phyloP scores from a whole-genome alignment of 116 monocot species.

The Iris pallida region DNA sequence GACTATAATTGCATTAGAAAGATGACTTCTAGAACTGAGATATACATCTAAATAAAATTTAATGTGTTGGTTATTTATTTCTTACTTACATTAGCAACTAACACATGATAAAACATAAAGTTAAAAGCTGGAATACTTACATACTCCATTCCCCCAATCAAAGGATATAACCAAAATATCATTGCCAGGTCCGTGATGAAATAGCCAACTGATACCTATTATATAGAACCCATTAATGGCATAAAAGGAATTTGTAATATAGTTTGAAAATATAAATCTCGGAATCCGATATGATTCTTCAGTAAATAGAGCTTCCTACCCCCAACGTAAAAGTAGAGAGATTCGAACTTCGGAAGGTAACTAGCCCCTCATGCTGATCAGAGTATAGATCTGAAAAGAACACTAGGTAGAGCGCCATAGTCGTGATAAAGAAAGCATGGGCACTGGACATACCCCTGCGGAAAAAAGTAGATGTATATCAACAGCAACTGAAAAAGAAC shows the following conservation, averaged over 20 bases:
- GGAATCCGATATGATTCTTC: neutral
- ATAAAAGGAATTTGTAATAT: too few species aligned
- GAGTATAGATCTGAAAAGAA: constrained; percentile 72
- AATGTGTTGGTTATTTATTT: too few species aligned
- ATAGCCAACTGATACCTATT: constrained; percentile 86
- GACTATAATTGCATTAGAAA: too few species aligned
- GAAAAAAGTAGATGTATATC: constrained; percentile 15
- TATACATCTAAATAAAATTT: too few species aligned
- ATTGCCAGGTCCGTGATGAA: constrained; percentile 81
- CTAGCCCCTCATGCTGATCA: constrained; percentile 33
- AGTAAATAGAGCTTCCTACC: constrained; percentile 29
- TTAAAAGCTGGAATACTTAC: constrained; percentile 37
- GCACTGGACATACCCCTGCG: constrained; percentile 85
- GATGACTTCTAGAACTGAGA: too few species aligned
- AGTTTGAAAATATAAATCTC: constrained; percentile 3
- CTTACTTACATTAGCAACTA: too few species aligned
- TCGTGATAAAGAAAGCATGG: constrained; percentile 83
- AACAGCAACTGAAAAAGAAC: neutral
- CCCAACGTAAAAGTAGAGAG: constrained; percentile 73
- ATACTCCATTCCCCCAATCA: constrained; percentile 90
- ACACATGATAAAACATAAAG: neutral
- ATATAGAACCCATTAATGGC: neutral
- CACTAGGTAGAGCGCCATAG: constrained; percentile 63
- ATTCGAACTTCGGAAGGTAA: constrained; percentile 63
- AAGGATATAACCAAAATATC: constrained; percentile 86